These are phyloP conservation scores for Yamadazyma olivae DNA, from an alignment of 805 yeast genomes.

Conservation along the genomic window DNA sequence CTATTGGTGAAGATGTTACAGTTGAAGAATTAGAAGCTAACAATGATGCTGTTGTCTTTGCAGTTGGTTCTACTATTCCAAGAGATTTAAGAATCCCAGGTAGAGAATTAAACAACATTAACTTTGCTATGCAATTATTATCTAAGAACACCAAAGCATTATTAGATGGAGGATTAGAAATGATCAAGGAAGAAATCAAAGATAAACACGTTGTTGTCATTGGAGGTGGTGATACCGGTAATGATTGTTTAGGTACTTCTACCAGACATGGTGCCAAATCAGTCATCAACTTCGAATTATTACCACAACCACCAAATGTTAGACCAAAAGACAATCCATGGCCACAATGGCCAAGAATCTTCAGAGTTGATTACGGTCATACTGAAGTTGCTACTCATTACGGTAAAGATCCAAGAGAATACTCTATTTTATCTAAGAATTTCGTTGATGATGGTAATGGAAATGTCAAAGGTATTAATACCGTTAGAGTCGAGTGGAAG, in stretches of 20 bases:
- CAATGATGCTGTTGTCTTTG: constrained; percentile 83
- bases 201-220: constrained; percentile 94
- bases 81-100: constrained; percentile 94
- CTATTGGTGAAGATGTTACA: constrained; percentile 80
- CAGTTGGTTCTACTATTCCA: constrained; percentile 96
- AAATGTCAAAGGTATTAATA: constrained; percentile 90
- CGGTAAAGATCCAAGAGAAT: constrained; percentile 97
- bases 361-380: constrained; percentile 98
- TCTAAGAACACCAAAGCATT: constrained; percentile 85
- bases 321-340: constrained; percentile 96
- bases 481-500: constrained; percentile 98
- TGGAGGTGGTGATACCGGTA: constrained; percentile 99
- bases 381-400: constrained; percentile 91
- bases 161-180: constrained; percentile 75
- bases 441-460: constrained; percentile 94
- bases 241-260: constrained; percentile 96
- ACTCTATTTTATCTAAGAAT: constrained; percentile 91
- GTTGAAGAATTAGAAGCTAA: constrained; percentile 61
- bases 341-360: constrained; percentile 99
- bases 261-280: constrained; percentile 96
- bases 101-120: constrained; percentile 83
- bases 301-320: constrained; percentile 85
- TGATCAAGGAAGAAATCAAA: constrained; percentile 63
- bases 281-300: constrained; percentile 87
- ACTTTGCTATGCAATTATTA: constrained; percentile 91